phyloP scores from a whole-genome alignment of 345 rosid genomes.

The Citrus medica region DNA sequence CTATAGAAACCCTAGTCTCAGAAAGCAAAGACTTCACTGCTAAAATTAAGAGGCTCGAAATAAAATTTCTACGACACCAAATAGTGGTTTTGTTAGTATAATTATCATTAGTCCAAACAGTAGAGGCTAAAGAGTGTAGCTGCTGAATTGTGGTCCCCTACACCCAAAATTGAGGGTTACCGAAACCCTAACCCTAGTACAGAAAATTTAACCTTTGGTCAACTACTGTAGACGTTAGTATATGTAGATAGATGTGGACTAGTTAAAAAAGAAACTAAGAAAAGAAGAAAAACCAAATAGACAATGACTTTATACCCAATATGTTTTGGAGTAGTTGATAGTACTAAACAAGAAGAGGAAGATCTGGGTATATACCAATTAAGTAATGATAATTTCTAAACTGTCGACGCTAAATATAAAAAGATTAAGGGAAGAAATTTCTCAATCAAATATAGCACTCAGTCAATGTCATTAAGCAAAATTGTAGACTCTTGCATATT shows the following conservation, averaged over 20 bases:
- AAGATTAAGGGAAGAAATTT: neutral
- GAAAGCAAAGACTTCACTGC: neutral
- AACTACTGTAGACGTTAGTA: neutral
- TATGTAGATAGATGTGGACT: neutral
- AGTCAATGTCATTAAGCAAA: neutral
- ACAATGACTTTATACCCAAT: slow-evolving; percentile 1
- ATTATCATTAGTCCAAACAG: neutral
- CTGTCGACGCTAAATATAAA: neutral
- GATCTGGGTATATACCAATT: neutral
- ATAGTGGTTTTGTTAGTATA: neutral
- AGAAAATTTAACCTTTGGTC: neutral
- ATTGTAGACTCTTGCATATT: neutral
- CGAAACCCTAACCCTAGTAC: slow-evolving; percentile 13
- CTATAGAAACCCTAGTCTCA: slow-evolving; percentile 1
- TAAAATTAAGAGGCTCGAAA: neutral
- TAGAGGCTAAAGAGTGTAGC: neutral
- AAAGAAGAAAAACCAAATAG: neutral
- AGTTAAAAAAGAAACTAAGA: neutral
- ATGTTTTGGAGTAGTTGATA: slow-evolving; percentile 3
- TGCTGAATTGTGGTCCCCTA: slow-evolving; percentile 6
- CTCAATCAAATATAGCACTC: neutral
- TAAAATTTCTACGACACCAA: neutral
- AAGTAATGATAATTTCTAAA: neutral
- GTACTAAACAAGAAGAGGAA: neutral
- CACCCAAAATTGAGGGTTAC: slow-evolving; percentile 5